phyloP scores from a whole-genome alignment of 257 asterid genomes.

The Phtheirospermum japonicum region DNA sequence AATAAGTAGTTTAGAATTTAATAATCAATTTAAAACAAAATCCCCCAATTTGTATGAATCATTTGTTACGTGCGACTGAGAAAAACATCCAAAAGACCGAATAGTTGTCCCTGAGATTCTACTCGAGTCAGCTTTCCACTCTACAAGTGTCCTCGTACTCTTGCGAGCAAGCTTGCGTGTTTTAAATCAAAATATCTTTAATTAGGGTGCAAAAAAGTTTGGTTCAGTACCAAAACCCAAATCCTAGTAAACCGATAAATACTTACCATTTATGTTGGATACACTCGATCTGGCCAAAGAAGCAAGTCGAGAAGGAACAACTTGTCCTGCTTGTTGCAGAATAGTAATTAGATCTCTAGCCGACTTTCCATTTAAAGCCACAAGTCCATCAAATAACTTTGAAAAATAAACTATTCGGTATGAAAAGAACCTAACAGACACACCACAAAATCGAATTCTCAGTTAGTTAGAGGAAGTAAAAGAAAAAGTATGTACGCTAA shows the following conservation, averaged over 20 bases:
- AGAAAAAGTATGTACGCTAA: not conserved
- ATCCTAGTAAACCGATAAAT: slow-evolving; percentile 2
- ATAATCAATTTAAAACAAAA: no score
- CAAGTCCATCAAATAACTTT: not conserved
- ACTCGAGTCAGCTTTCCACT: no score
- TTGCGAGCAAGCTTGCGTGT: no score
- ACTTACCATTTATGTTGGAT: slow-evolving; percentile 53
- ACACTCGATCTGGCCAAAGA: slow-evolving; percentile 51
- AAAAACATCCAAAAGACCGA: no score
- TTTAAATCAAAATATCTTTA: no score
- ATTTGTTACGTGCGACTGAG: no score
- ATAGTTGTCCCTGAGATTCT: no score
- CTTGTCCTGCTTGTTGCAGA: slow-evolving; percentile 78
- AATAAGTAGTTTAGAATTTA: no score
- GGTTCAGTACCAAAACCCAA: no score
- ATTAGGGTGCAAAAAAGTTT: no score
- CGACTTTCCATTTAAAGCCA: slow-evolving; percentile 47
- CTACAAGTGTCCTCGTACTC: no score
- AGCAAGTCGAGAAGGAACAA: slow-evolving; percentile 73
- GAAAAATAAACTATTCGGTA: not conserved
- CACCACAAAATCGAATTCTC: not conserved
- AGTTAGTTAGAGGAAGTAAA: not conserved
- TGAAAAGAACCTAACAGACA: slow-evolving; percentile 11
- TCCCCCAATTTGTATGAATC: no score
- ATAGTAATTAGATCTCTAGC: slow-evolving; percentile 71